Base-by-base conservation (phyloP, 768 basidiomycete genomes). In the Suillus ampliporus region DNA sequence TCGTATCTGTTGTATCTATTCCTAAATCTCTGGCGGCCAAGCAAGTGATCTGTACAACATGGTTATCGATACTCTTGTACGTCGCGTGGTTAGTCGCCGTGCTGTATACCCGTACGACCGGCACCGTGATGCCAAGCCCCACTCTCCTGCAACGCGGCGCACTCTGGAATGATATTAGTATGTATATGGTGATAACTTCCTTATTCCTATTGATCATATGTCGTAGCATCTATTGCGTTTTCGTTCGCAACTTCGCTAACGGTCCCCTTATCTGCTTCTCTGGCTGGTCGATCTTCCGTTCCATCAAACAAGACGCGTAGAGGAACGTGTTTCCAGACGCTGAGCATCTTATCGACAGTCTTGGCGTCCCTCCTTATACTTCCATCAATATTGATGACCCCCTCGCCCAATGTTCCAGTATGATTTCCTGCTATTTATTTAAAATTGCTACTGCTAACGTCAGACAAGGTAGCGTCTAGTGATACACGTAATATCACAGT, bases 141-240 rank as follows among this genome's bases (percentile, higher is more conserved):
- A 74, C 73, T 43, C 80, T 77, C 77, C 66, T 79, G 37, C 78
- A 73, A 59, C 71, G 79, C 57, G 86, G 86, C 28, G 68, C 78
- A 38, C 76, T 89, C 52, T 90, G 88, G 89, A 83, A 86, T 69
- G 86, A 84, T 62, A 78, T 86, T 59, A 84, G 90, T 91, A 64
- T 64, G 87, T 84, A 21, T 23, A 51, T 21, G 0, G 34, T 61
- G 26, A 51, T 47, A 19, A n/a, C 43, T 34, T 54, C 60, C 64
- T 62, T 62, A 67, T 58, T 17, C 11, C 15, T 50, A 59, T 47
- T 34, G 35, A 63, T 62, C 91, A 89, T 17, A 56, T 56, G 37
- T 19, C 11, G 84, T 56, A 82, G 82, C 21, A 34, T 70, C n/a
- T 19, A 82, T 80, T 26, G 83, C 86, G 10, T 91, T 92, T 70